Evolutionary conservation across 805 yeast genomes (phyloP), one percentile per base, ranked within the genome.

Genomic region (Teunomyces panamensis): DNA sequence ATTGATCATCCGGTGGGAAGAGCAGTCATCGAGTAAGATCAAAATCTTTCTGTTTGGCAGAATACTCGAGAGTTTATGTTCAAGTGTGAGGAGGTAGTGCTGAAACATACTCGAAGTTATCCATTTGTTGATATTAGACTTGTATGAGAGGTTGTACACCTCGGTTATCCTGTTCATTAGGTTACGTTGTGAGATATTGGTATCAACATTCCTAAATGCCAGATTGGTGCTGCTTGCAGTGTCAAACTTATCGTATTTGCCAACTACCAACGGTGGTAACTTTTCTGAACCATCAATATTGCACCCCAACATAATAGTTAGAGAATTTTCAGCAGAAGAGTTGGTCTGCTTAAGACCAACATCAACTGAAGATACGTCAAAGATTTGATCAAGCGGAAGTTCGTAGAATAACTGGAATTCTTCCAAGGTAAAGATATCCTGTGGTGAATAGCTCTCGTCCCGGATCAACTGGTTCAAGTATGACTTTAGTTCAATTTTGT

Each of bases 281-380:
- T 81, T 82, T 50, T 83, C 87, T 3, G 81, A 70, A 1, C 87
- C 88, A 57, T 80, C 84, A 10, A 80, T 67, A 56, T 83, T 83
- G 30, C 80, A 73, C 27, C 87, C 84, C 3, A 83, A 64, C 84
- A 83, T 78, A 8, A 83, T 77, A 0, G 86, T 80, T 7, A 72
- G 54, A 6, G 70, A 64, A 39, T 62, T 76, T 69, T 65, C 81
- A 50, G 74, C 62, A 5, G 71, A 64, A 24, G 63, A 57, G 33
- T 59, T 57, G 5, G 69, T 58, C 44, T 70, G 77, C 42, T 67
- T 68, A 27, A 72, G 57, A 4, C 77, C 76, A 50, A 71, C 71
- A 49, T 71, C 75, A 9, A 72, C 66, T 2, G 74, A 68, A 5
- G 74, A 69, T 3, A 71, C 72, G 50, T 72, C 78, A 45, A 74